phyloP scores from a whole-genome alignment of 768 basidiomycete genomes.

The Phlebiopsis flavidoalba region DNA sequence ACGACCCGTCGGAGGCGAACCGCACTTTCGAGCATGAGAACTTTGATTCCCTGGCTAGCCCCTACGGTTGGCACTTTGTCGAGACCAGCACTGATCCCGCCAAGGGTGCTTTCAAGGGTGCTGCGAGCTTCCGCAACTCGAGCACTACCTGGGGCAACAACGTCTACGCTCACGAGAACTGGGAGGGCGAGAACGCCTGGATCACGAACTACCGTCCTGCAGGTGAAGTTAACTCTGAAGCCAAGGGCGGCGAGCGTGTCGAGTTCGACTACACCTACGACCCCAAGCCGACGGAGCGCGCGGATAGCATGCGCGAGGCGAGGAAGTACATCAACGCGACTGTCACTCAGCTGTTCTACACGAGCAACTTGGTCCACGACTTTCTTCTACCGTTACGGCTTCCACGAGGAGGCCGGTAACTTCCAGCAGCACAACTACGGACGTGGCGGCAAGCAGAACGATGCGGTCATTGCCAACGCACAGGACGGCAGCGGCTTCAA shows the following conservation, averaged over 20 bases:
- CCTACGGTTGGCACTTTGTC: constrained; percentile 88
- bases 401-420: constrained; percentile 88
- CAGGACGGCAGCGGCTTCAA: constrained; percentile 94
- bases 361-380: constrained; percentile 76
- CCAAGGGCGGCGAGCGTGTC: constrained; percentile 40
- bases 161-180: constrained; percentile 92
- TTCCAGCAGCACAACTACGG: constrained; percentile 99
- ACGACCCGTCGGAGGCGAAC: constrained; percentile 75
- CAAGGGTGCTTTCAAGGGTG: constrained; percentile 17
- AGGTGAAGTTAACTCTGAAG: background rate
- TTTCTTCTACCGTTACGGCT: constrained; percentile 79
- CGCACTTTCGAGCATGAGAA: constrained; percentile 57
- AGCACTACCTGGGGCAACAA: constrained; percentile 89
- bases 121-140: constrained; percentile 41
- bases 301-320: constrained; percentile 65
- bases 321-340: constrained; percentile 83
- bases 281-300: constrained; percentile 50
- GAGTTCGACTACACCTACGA: constrained; percentile 72
- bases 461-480: constrained; percentile 91
- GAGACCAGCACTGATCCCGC: constrained; percentile 68
- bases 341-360: constrained; percentile 87
- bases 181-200: constrained; percentile 66
- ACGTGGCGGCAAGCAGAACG: constrained; percentile 78
- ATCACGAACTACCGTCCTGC: constrained; percentile 72
- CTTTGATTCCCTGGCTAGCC: constrained; percentile 75